phyloP scores from a whole-genome alignment of 2,329 filamentous ascomycete genomes.

The Sarocladium oryzae region DNA sequence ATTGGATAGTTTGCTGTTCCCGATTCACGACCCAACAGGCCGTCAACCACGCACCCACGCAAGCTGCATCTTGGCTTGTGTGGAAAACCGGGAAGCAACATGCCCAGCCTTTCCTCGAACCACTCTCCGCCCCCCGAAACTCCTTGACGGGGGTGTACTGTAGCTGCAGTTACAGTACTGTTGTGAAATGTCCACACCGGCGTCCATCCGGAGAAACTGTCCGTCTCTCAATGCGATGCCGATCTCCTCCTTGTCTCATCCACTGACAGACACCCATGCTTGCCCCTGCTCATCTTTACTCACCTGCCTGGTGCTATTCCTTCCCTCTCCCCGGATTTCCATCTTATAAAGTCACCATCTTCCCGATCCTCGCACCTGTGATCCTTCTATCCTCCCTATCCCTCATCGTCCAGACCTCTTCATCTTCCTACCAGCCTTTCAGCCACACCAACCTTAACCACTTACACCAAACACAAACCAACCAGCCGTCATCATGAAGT shows the following conservation, averaged over 20 bases:
- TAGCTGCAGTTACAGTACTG: not conserved
- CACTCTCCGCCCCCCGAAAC: too few relatives aligned
- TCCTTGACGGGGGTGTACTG: too few relatives aligned
- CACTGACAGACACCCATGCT: not conserved
- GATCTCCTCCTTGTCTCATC: constrained; percentile 4
- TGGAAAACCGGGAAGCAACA: not conserved
- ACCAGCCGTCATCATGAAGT: constrained; percentile 28
- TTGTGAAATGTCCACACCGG: constrained; percentile 1
- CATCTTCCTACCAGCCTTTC: not conserved
- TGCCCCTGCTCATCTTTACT: not conserved
- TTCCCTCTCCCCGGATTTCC: not conserved
- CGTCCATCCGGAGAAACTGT: constrained; percentile 2
- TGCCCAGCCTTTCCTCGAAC: too few relatives aligned
- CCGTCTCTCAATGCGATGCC: not conserved
- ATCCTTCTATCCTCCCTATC: not conserved
- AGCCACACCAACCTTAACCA: too few relatives aligned
- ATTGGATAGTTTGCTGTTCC: too few relatives aligned
- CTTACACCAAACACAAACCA: constrained; percentile 4
- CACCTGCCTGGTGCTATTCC: not conserved
- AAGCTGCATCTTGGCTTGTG: not conserved
- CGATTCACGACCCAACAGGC: too few relatives aligned
- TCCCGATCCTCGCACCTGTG: too few relatives aligned
- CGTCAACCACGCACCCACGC: too few relatives aligned
- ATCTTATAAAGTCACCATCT: constrained; percentile 7
- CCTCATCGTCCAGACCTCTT: not conserved